phyloP scores from a whole-genome alignment of 2,329 filamentous ascomycete species.

The Trichoderma koningiopsis region DNA sequence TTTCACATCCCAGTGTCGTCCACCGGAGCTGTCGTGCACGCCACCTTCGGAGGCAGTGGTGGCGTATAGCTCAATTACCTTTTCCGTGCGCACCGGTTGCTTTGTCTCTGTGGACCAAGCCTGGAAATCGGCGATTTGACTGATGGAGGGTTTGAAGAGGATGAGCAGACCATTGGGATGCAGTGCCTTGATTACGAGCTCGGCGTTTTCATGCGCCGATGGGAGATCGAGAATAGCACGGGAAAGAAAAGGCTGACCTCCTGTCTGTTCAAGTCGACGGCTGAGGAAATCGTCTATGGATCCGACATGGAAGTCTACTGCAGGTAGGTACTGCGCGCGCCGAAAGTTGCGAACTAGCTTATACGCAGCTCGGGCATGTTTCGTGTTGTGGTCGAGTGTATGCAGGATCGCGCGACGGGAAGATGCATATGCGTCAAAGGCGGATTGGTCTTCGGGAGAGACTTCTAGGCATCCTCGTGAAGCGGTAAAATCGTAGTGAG shows the following conservation, averaged over 20 bases:
- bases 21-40: slow-evolving; percentile 51
- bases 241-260: slow-evolving; percentile 63
- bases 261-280: slow-evolving; percentile 48
- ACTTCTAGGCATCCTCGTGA: slow-evolving; percentile 34
- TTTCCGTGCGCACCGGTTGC: slow-evolving; percentile 59
- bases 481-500: slow-evolving; percentile 22
- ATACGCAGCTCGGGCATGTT: slow-evolving; percentile 65
- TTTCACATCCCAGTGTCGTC: slow-evolving; percentile 66
- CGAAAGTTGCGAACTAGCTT: slow-evolving; percentile 68
- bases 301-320: slow-evolving; percentile 74
- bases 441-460: slow-evolving; percentile 34
- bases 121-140: slow-evolving; percentile 69
- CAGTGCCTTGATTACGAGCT: slow-evolving; percentile 58
- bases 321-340: slow-evolving; percentile 67
- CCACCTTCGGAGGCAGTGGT: slow-evolving; percentile 44
- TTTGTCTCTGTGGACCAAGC: slow-evolving; percentile 51
- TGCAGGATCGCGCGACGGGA: slow-evolving; percentile 70
- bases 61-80: slow-evolving; percentile 59
- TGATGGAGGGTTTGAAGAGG: slow-evolving; percentile 76
- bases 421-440: slow-evolving; percentile 49
- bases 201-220: slow-evolving; percentile 53
- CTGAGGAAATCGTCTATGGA: slow-evolving; percentile 65
- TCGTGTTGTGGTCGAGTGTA: slow-evolving; percentile 66
- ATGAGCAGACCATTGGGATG: slow-evolving; percentile 65
- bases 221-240: slow-evolving; percentile 77